These are phyloP conservation scores for Polysphondylium violaceum DNA, from an alignment of 78 protist species.

Conservation along the genomic window DNA sequence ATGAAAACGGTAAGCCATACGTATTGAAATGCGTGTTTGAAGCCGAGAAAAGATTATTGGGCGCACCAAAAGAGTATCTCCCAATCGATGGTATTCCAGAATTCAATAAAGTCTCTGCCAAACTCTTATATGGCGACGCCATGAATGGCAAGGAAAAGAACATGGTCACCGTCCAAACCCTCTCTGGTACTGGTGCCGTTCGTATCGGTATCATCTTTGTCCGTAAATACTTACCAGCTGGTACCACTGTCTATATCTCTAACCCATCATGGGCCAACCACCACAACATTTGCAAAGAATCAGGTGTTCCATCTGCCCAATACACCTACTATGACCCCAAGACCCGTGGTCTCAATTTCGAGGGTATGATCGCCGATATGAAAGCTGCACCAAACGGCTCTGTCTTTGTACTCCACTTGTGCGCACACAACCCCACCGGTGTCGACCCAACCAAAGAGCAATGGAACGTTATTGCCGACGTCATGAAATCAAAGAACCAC, in stretches of 20 bases:
- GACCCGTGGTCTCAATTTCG: slow-evolving; percentile 82
- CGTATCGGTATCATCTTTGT: slow-evolving; percentile 91
- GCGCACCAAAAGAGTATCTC: slow-evolving; percentile 92
- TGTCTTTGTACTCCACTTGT: slow-evolving; percentile 95
- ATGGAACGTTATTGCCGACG: slow-evolving; percentile 91
- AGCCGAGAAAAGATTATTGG: slow-evolving; percentile 60
- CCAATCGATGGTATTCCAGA: slow-evolving; percentile 92
- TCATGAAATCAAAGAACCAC: slow-evolving; percentile 71
- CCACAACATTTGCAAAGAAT: slow-evolving; percentile 81
- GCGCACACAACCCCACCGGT: slow-evolving; percentile 99
- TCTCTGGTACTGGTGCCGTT: slow-evolving; percentile 98
- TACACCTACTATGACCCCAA: slow-evolving; percentile 79
- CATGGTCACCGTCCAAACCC: slow-evolving; percentile 91
- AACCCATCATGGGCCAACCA: slow-evolving; percentile 99
- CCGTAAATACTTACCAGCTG: slow-evolving; percentile 36
- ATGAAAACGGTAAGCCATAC: slow-evolving; percentile 93
- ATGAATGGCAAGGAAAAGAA: slow-evolving; percentile 58
- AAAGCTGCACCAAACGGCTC: slow-evolving; percentile 83
- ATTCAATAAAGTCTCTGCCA: slow-evolving; percentile 75
- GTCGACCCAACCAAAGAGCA: slow-evolving; percentile 97
- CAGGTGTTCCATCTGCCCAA: slow-evolving; percentile 83
- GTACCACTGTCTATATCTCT: slow-evolving; percentile 88
- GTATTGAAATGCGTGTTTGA: slow-evolving; percentile 89
- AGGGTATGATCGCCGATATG: slow-evolving; percentile 69
- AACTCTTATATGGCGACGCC: slow-evolving; percentile 83